Percentiles rank a stretch among this genome's conserved stretches.
Conservation (phyloP, 441 rosid genomes). For the Adansonia grandidieri region DNA sequence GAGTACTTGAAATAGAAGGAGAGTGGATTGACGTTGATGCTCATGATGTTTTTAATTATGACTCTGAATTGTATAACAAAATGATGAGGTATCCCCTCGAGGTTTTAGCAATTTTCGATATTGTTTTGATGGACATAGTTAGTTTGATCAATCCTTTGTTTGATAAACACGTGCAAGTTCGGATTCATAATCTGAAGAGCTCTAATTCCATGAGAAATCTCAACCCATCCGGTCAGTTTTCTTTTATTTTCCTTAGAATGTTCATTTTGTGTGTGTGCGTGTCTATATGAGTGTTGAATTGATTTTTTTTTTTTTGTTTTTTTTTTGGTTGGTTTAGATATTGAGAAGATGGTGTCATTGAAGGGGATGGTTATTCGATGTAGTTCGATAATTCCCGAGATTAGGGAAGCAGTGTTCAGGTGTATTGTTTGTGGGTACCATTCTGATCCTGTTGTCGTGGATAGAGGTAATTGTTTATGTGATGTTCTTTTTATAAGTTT, state of each 20-base stretch:
- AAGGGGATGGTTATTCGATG: constrained; percentile 94
- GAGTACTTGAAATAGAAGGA: constrained; percentile 81
- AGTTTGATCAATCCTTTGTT: constrained; percentile 70
- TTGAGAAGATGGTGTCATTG: constrained; percentile 94
- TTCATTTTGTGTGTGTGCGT: neutral
- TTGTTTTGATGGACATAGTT: constrained; percentile 91
- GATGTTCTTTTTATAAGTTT: neutral
- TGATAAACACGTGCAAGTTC: constrained; percentile 88
- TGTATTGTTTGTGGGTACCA: constrained; percentile 88
- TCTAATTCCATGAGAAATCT: constrained; percentile 89
- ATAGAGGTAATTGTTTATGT: constrained; percentile 71
- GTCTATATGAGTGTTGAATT: neutral
- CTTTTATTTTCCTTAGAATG: neutral
- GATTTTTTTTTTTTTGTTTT: constrained; percentile 22
- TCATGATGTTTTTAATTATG: constrained; percentile 76
- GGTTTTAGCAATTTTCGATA: constrained; percentile 90
- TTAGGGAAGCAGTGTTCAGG: constrained; percentile 91
- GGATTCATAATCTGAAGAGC: constrained; percentile 72
- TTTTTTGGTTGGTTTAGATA: constrained; percentile 52
- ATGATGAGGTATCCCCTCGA: constrained; percentile 93
- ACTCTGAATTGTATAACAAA: constrained; percentile 78
- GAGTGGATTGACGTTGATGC: constrained; percentile 96
- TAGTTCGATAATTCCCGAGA: constrained; percentile 95
- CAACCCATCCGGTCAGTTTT: constrained; percentile 78
- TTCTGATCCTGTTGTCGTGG: constrained; percentile 85